Evolutionary conservation across 2,329 filamentous ascomycete genomes (phyloP).

Genomic region (Cladophialophora exuberans): DNA sequence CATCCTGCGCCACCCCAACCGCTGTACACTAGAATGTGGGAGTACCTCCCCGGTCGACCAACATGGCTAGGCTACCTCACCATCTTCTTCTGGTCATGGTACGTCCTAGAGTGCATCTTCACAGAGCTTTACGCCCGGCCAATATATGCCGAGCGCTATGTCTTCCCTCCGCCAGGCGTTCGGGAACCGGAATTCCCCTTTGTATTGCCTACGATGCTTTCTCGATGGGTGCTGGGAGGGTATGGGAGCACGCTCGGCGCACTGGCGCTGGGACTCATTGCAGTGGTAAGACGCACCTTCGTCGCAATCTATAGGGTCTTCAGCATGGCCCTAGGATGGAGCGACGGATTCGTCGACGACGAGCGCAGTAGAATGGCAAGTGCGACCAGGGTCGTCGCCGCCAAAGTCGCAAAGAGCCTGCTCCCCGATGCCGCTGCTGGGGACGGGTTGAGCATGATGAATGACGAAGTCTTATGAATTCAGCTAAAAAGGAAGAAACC

Average conservation of each 20-base stretch:
- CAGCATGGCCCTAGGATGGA: slow-evolving; percentile 40
- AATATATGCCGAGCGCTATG: slow-evolving; percentile 50
- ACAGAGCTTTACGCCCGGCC: slow-evolving; percentile 58
- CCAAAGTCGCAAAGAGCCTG: slow-evolving; percentile 10
- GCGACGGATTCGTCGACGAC: slow-evolving; percentile 50
- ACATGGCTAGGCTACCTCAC: slow-evolving; percentile 46
- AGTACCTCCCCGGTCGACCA: slow-evolving; percentile 29
- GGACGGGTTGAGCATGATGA: slow-evolving; percentile 30
- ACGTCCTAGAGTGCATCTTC: slow-evolving; percentile 52
- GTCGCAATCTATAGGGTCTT: slow-evolving; percentile 24
- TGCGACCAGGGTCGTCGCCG: slow-evolving; percentile 7
- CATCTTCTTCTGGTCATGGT: slow-evolving; percentile 51
- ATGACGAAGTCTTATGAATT: slow-evolving; percentile 34
- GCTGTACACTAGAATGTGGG: slow-evolving; percentile 30
- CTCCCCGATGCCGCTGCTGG: slow-evolving; percentile 11
- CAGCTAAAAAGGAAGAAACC: no score
- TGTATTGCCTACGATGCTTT: slow-evolving; percentile 59
- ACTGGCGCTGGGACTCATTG: background rate
- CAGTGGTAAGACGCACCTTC: slow-evolving; percentile 18
- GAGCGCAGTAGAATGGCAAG: slow-evolving; percentile 14
- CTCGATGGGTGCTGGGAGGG: slow-evolving; percentile 6
- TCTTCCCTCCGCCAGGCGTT: slow-evolving; percentile 50
- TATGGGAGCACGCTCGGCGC: background rate
- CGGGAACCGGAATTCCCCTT: slow-evolving; percentile 58
- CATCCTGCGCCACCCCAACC: slow-evolving; percentile 33